These are phyloP conservation scores for Pythium utonaiense DNA, from an alignment of 352 stramenopile species.

Conservation along the genomic window DNA sequence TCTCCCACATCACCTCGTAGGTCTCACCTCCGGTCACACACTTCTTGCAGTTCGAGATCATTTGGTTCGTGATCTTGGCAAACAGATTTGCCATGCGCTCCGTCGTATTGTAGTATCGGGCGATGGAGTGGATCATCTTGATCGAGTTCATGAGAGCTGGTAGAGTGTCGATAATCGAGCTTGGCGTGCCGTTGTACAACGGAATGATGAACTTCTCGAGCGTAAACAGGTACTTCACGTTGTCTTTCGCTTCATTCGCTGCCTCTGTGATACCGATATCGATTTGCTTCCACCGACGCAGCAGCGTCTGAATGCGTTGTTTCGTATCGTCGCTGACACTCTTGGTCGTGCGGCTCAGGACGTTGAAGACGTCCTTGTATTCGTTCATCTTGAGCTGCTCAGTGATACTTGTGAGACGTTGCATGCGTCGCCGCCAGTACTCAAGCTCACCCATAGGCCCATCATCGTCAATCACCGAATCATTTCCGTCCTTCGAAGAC, in stretches of 20 bases:
- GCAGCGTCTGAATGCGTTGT: slow-evolving; percentile 91
- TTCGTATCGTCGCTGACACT: slow-evolving; percentile 88
- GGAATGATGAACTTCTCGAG: slow-evolving; percentile 95
- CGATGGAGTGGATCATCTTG: slow-evolving; percentile 99
- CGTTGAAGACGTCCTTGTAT: slow-evolving; percentile 93
- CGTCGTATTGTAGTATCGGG: slow-evolving; percentile 98
- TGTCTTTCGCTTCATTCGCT: slow-evolving; percentile 98
- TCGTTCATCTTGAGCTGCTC: slow-evolving; percentile 98
- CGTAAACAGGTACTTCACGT: slow-evolving; percentile 99
- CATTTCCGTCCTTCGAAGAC: slow-evolving; percentile 34
- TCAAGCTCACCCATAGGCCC: slow-evolving; percentile 96
- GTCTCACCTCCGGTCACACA: slow-evolving; percentile 87
- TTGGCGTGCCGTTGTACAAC: slow-evolving; percentile 90
- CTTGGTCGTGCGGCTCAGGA: slow-evolving; percentile 86
- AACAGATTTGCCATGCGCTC: slow-evolving; percentile 97
- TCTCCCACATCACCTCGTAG: slow-evolving; percentile 92
- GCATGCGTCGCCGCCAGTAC: slow-evolving; percentile 96
- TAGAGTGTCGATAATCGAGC: slow-evolving; percentile 97
- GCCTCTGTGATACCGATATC: slow-evolving; percentile 98
- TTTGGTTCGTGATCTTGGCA: slow-evolving; percentile 98
- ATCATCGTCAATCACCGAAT: slow-evolving; percentile 79
- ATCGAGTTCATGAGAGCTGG: slow-evolving; percentile 98
- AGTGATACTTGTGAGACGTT: slow-evolving; percentile 97
- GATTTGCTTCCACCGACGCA: slow-evolving; percentile 97
- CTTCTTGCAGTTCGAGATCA: slow-evolving; percentile 97